A percentile compares a stretch with the other conserved stretches of the same genome.
Conservation (phyloP, 352 stramenopile species). For the Globisporangium recalcitrans region DNA sequence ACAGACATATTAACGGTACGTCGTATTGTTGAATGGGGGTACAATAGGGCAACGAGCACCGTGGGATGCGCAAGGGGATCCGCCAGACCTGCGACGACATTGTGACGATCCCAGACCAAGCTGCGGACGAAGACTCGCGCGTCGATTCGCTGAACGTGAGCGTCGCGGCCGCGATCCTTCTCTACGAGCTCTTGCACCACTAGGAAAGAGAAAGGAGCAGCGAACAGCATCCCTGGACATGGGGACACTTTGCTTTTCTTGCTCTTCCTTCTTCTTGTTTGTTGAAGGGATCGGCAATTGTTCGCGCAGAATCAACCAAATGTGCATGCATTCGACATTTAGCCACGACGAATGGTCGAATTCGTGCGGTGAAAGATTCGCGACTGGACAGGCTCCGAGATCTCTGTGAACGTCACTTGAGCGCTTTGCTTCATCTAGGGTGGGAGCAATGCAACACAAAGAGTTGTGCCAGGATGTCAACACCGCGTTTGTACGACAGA, state of each 20-base stretch:
- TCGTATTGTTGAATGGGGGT: not conserved
- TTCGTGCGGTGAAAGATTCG: slow-evolving; percentile 45
- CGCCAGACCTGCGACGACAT: slow-evolving; percentile 69
- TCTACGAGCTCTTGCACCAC: slow-evolving; percentile 75
- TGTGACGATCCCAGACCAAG: slow-evolving; percentile 61
- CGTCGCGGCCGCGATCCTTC: slow-evolving; percentile 65
- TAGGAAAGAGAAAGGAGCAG: slow-evolving; percentile 16
- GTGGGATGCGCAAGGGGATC: slow-evolving; percentile 66
- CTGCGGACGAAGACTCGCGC: slow-evolving; percentile 50
- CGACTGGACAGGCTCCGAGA: slow-evolving; percentile 27
- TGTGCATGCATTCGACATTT: not conserved
- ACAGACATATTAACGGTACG: too few relatives aligned
- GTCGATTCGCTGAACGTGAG: slow-evolving; percentile 84
- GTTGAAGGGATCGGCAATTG: not conserved
- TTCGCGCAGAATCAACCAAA: not conserved
- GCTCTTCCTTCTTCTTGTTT: not conserved
- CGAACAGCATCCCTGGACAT: not conserved
- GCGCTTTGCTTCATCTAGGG: slow-evolving; percentile 1
- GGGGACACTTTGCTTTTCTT: not conserved
- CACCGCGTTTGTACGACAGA: not conserved
- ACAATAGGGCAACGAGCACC: slow-evolving; percentile 70
- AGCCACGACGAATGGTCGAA: slow-evolving; percentile 24
- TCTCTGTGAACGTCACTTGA: slow-evolving; percentile 26
- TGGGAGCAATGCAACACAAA: not conserved
- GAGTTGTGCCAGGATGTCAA: not conserved